Base-by-base conservation (phyloP, 768 basidiomycete species). In the Asterophora lycoperdoides region DNA sequence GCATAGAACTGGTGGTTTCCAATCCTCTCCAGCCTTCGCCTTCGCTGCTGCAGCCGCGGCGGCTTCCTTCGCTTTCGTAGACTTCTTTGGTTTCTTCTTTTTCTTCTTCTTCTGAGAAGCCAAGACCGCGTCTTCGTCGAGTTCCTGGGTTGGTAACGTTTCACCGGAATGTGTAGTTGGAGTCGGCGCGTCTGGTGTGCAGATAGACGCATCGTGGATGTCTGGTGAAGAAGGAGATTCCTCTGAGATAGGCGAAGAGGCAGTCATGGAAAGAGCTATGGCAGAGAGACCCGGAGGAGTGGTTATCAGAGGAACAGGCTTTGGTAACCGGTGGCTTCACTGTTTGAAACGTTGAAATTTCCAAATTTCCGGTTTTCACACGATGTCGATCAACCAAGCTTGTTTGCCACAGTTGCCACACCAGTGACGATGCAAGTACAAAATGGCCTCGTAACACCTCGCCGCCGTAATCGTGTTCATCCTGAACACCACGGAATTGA, bases 1-100 rank as follows among this genome's bases (percentile, higher is more conserved):
- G 64, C 86, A 89, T 3, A 93, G 76, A 30, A 86, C 80, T 0
- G 84, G 76, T 13, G 80, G 80, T 38, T 78, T 78, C 30, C 70
- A 69, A 23, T 78, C 77, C 23, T 73, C 69, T 38, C 60, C 62
- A 29, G 64, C 47, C 50, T 66, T 71, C 14, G 59, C 55, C 44
- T 62, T 63, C 40, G 42, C 51, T 23, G 61, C 55, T 7, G 42
- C 45, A 15, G 66, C 53, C 41, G 30, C 30, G 30, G 64, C 61
- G 28, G 61, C 58, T 33, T 77, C 71, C 55, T 77, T 78, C 19
- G 64, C 64, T 46, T 80, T 68, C 3, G 71, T 63, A n/a, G 72
- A 66, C 63, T 81, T 84, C 64, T 81, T 78, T 29, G 77, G 52
- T 60, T 78, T 83, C 64, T 80, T 78, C 60, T 81, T 82, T 67